Evolutionary conservation across 2,329 filamentous ascomycete species (phyloP).

Genomic region (Plectosphaerella plurivora): DNA sequence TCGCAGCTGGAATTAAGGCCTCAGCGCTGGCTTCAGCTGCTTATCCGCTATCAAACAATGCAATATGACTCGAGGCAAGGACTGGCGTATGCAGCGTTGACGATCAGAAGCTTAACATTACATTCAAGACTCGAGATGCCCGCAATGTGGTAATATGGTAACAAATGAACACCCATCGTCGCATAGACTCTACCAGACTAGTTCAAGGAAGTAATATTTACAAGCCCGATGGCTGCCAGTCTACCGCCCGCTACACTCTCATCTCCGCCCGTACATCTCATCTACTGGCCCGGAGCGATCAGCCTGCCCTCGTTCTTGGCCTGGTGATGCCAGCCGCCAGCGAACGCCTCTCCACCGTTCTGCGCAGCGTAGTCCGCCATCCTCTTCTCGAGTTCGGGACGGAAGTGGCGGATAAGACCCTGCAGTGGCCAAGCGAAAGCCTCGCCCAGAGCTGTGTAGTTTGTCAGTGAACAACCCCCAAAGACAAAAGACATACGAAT

Average conservation of each 20-base stretch:
- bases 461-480: conserved; percentile 20
- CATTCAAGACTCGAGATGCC: too few relatives aligned
- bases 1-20: background rate
- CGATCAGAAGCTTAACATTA: too few relatives aligned
- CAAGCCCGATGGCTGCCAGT: conserved; percentile 11
- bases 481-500: background rate
- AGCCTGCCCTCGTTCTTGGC: conserved; percentile 74
- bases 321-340: conserved; percentile 82
- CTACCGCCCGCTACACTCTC: conserved; percentile 4
- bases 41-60: conserved; percentile 3
- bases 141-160: background rate
- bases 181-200: conserved; percentile 12
- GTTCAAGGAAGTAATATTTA: conserved; percentile 15
- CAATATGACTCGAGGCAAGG: background rate
- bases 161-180: conserved; percentile 3
- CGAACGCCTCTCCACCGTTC: conserved; percentile 69
- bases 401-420: conserved; percentile 96
- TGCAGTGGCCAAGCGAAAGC: conserved; percentile 98
- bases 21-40: background rate
- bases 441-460: conserved; percentile 71
- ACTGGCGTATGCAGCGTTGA: too few relatives aligned
- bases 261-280: background rate
- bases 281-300: conserved; percentile 85
- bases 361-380: conserved; percentile 76
- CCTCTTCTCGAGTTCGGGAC: conserved; percentile 88